Evolutionary conservation across 345 rosid species (phyloP).

Genomic region (Populus simonii): DNA sequence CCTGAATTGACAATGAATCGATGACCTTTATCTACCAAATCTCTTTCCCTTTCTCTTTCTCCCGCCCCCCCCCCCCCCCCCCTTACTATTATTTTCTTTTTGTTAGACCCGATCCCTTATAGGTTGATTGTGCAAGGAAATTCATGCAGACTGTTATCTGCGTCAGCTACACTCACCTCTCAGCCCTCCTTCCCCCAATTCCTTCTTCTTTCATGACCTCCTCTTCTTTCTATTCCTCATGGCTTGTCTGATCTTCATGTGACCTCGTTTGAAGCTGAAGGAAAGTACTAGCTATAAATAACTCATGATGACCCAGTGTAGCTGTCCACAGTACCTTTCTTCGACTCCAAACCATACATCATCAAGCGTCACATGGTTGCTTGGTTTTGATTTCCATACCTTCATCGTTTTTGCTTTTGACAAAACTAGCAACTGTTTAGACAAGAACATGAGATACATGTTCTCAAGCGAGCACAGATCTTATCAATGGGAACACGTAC

Average conservation of each 20-base stretch:
- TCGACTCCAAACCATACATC: constrained; percentile 17
- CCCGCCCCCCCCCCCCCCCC: neutral
- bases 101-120: neutral
- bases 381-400: neutral
- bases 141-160: neutral
- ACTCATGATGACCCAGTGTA: neutral
- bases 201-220: neutral
- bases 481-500: neutral
- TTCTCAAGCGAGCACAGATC: neutral
- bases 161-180: neutral
- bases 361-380: constrained; percentile 32
- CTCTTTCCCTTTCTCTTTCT: neutral
- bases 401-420: neutral
- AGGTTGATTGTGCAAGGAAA: neutral
- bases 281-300: constrained; percentile 21
- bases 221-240: neutral
- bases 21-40: neutral
- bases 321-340: constrained; percentile 17
- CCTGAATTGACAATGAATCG: constrained; percentile 20
- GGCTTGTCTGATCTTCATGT: constrained; percentile 8
- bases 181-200: neutral
- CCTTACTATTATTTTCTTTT: neutral
- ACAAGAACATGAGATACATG: neutral
- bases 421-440: neutral
- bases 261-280: constrained; percentile 18